Percentiles rank a stretch among this genome's conserved stretches.
Evolutionary conservation across 176 grass and related monocot species (phyloP).

Genomic region (Rhynchospora breviuscula): DNA sequence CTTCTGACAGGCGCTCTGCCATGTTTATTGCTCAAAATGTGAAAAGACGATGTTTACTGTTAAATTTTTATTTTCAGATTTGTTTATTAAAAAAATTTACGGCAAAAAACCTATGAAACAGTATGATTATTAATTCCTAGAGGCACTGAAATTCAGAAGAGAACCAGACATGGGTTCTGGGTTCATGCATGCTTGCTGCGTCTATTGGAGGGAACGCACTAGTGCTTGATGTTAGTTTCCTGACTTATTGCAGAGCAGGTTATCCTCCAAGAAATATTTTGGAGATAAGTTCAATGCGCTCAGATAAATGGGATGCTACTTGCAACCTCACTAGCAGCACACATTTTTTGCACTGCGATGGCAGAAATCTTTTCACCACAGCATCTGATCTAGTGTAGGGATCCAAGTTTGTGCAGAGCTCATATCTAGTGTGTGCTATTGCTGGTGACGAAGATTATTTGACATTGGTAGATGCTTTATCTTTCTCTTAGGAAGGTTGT

Average conservation of each 20-base stretch:
- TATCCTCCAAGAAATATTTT: neutral
- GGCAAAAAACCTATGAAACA: neutral
- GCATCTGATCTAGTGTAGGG: too few species aligned
- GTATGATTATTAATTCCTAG: neutral
- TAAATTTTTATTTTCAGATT: too few species aligned
- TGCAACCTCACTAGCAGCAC: neutral
- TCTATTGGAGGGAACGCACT: neutral
- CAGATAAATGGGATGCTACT: neutral
- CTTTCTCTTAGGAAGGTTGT: too few species aligned
- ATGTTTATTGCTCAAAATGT: too few species aligned
- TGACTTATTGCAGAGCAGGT: neutral
- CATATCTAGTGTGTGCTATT: neutral
- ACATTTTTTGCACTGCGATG: neutral
- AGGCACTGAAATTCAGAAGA: neutral
- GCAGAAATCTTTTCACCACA: neutral
- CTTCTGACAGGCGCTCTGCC: too few species aligned
- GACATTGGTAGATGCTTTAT: neutral
- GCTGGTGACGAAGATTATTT: neutral
- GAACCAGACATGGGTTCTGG: neutral
- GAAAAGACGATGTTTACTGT: too few species aligned
- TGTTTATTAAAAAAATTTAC: too few species aligned
- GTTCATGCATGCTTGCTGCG: neutral
- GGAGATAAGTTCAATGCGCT: neutral
- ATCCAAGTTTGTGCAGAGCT: neutral
- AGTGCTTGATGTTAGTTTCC: too few species aligned